Evolutionary conservation across 228 moss, liverwort and hornwort genomes (phyloP), one percentile per base, ranked within the genome.

Genomic region (Sphagnum magellanicum): DNA sequence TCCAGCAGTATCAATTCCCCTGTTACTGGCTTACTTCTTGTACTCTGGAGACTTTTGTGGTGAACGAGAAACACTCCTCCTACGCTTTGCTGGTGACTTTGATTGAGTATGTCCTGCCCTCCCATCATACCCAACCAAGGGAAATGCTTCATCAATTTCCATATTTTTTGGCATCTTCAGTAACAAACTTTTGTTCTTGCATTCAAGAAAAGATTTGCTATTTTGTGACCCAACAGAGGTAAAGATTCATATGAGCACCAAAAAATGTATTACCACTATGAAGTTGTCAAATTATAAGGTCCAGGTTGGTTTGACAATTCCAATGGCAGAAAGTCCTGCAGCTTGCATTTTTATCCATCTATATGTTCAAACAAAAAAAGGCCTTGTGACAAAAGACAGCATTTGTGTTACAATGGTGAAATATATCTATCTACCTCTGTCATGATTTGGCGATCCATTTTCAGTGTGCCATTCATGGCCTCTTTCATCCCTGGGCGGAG

Each of bases 31-130:
- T 80, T 87, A 74, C 74, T 80, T 70, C 83, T 80, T 68, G 12
- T 12, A 55, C 8, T 8, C 9, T 55, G 55, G 55, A 65, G 74
- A 74, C 59, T 81, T 78, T 63, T 68, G 87, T 76, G 81, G 74
- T 62, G 87, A 83, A 59, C 75, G 71, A 50, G 87, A 87, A 72
- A 83, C 74, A 87, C 87, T 87, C 74, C 83, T 81, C 71, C 83
- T 83, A 58, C 87, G 83, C 73, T 83, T 87, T 60, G 76, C 68
- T 51, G 83, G 55, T 55, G 55, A 55, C 2, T 12, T 55, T 72
- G 87, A 87, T 72, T 63, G 83, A 76, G 83, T 83, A 64, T 63
- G 76, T 46, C 78, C 87, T 87, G 83, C 60, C 63, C 59, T 48
- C 62, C 55, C 8, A 8, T 1, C 8, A 8, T 12, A 8, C 55